phyloP scores from a whole-genome alignment of 2,329 filamentous ascomycete genomes.

The Verticillium longisporum region DNA sequence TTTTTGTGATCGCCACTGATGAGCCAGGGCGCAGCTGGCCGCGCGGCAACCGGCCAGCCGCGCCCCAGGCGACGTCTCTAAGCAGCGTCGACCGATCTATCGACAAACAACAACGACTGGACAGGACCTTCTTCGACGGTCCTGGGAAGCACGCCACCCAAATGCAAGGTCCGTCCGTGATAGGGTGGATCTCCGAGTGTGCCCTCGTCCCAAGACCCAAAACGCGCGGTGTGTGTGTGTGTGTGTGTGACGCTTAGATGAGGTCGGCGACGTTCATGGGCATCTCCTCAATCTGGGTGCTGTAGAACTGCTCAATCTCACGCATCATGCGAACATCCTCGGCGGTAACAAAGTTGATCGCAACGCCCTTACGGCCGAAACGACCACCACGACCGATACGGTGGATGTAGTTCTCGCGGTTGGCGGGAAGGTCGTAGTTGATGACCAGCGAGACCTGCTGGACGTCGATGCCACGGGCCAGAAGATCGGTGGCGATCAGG shows the following conservation, averaged over 20 bases:
- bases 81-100: conserved; percentile 14
- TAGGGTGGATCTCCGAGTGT: conserved; percentile 4
- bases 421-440: conserved; percentile 98
- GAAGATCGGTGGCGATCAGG: conserved; percentile 92
- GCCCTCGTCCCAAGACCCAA: conserved; percentile 1
- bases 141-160: conserved; percentile 8
- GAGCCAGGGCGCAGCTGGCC: conserved; percentile 9
- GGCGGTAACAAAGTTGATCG: conserved; percentile 99
- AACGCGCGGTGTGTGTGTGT: conserved; percentile 8
- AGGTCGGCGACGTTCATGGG: conserved; percentile 85
- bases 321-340: conserved; percentile 99
- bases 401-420: conserved; percentile 99
- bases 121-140: conserved; percentile 4
- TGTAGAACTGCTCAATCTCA: conserved; percentile 99
- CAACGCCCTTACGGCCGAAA: conserved; percentile 99
- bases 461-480: conserved; percentile 99
- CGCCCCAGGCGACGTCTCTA: conserved; percentile 9
- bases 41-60: conserved; percentile 6
- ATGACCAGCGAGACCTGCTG: conserved; percentile 99
- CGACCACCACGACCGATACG: conserved; percentile 98
- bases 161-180: conserved; percentile 8
- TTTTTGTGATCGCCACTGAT: conserved; percentile 11
- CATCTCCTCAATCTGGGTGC: conserved; percentile 99
- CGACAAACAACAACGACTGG: conserved; percentile 11
- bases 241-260: conserved; percentile 44